phyloP scores from a whole-genome alignment of 202 grass and related monocot species.

The Schoenoplectus triqueter region DNA sequence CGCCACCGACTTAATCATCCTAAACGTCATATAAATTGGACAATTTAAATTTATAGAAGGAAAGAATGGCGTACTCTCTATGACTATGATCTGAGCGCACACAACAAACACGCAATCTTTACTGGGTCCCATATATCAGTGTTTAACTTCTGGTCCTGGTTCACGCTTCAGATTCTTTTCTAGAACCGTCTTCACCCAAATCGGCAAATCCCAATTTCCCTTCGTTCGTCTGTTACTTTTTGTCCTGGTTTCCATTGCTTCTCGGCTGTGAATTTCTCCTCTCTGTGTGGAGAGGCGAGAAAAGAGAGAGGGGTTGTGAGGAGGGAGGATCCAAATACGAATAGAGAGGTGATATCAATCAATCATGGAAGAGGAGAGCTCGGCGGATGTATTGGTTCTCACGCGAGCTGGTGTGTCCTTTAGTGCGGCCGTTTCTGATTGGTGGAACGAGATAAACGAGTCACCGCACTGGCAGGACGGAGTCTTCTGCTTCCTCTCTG shows the following conservation, averaged over 20 bases:
- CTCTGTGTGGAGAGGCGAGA: not conserved
- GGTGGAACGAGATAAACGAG: too few relatives aligned
- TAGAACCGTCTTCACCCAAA: slow-evolving; percentile 7
- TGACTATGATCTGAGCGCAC: too few relatives aligned
- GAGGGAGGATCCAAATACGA: not conserved
- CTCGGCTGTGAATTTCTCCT: not conserved
- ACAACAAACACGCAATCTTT: too few relatives aligned
- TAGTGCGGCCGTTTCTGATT: too few relatives aligned
- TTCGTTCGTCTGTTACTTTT: not conserved
- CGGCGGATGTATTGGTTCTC: too few relatives aligned
- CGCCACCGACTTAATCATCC: too few relatives aligned
- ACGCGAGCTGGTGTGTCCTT: too few relatives aligned
- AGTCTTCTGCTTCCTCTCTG: too few relatives aligned
- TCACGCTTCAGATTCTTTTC: slow-evolving; percentile 1
- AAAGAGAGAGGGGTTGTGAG: not conserved
- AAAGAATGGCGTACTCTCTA: too few relatives aligned
- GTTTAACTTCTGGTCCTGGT: not conserved
- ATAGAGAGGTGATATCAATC: not conserved
- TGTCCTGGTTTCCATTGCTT: not conserved
- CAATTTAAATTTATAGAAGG: too few relatives aligned
- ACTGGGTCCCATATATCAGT: not conserved
- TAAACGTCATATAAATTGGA: too few relatives aligned
- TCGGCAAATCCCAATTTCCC: not conserved
- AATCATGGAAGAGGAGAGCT: slow-evolving; percentile 22
- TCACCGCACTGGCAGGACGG: too few relatives aligned